phyloP scores from a whole-genome alignment of 2,329 filamentous ascomycete genomes.

The Tolypocladium ophioglossoides region DNA sequence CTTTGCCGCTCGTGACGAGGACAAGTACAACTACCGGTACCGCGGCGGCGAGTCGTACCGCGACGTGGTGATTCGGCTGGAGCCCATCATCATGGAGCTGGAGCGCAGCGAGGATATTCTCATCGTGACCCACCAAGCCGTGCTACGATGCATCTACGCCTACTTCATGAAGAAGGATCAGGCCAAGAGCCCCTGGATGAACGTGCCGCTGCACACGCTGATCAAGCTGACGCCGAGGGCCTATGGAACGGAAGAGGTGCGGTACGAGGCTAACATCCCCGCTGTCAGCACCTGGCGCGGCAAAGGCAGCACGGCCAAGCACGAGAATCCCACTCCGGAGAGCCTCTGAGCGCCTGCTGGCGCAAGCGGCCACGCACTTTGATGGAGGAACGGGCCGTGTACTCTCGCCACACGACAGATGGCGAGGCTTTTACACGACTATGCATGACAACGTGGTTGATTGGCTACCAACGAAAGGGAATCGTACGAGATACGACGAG shows the following conservation, averaged over 20 bases:
- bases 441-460: not conserved
- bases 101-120: constrained; percentile 94
- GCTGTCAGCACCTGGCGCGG: constrained; percentile 94
- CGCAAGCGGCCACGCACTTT: not conserved
- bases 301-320: constrained; percentile 86
- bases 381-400: not conserved
- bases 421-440: not conserved
- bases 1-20: constrained; percentile 88
- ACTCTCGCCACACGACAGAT: not conserved
- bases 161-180: constrained; percentile 99
- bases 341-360: constrained; percentile 12
- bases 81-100: constrained; percentile 99
- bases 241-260: constrained; percentile 84
- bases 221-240: constrained; percentile 94
- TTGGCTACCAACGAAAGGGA: not conserved
- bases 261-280: constrained; percentile 82
- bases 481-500: not conserved
- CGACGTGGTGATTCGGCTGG: constrained; percentile 92
- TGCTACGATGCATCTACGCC: constrained; percentile 92
- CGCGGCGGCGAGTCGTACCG: constrained; percentile 91
- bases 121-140: constrained; percentile 95
- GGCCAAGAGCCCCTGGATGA: constrained; percentile 93
- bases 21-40: constrained; percentile 99
- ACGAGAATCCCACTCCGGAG: constrained; percentile 51
- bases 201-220: constrained; percentile 88